These are phyloP conservation scores for Dothistroma septosporum DNA, from an alignment of 2,329 filamentous ascomycete genomes.

Conservation along the genomic window DNA sequence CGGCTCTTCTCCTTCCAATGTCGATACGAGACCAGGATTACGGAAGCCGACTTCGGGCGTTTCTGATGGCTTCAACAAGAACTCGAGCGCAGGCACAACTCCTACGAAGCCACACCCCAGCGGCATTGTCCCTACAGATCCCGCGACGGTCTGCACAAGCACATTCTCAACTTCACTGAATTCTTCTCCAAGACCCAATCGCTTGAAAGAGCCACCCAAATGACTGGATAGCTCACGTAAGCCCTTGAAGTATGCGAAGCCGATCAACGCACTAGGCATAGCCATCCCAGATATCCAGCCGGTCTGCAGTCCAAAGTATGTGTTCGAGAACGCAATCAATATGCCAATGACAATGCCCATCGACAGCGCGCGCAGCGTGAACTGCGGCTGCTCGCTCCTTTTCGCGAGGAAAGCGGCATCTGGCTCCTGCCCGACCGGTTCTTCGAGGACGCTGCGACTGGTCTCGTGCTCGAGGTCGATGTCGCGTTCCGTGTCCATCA, in stretches of 20 bases:
- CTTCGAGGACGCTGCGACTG: conserved; percentile 21
- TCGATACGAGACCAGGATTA: conserved; percentile 23
- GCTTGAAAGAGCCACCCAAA: conserved; percentile 24
- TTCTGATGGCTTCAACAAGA: conserved; percentile 71
- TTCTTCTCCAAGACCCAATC: conserved; percentile 45
- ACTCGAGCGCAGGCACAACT: conserved; percentile 89
- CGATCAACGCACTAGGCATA: conserved; percentile 91
- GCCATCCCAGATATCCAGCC: conserved; percentile 85
- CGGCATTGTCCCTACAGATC: conserved; percentile 94
- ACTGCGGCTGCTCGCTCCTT: conserved; percentile 49
- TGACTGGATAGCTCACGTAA: conserved; percentile 67
- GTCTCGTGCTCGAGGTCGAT: conserved; percentile 19
- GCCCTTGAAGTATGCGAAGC: conserved; percentile 87
- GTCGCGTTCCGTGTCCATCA: conserved; percentile 14
- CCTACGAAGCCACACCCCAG: conserved; percentile 93
- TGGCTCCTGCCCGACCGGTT: conserved; percentile 31
- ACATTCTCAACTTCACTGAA: conserved; percentile 97
- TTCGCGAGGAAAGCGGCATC: conserved; percentile 26
- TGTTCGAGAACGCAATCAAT: conserved; percentile 93
- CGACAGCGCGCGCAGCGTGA: conserved; percentile 75
- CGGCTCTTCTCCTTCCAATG: conserved; percentile 16
- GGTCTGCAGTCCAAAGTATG: conserved; percentile 97
- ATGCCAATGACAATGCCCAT: conserved; percentile 81
- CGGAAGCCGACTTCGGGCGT: conserved; percentile 25
- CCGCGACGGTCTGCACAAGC: conserved; percentile 90